These are phyloP conservation scores for Triangularia setosa DNA, from an alignment of 2,329 filamentous ascomycete species.

Conservation along the genomic window DNA sequence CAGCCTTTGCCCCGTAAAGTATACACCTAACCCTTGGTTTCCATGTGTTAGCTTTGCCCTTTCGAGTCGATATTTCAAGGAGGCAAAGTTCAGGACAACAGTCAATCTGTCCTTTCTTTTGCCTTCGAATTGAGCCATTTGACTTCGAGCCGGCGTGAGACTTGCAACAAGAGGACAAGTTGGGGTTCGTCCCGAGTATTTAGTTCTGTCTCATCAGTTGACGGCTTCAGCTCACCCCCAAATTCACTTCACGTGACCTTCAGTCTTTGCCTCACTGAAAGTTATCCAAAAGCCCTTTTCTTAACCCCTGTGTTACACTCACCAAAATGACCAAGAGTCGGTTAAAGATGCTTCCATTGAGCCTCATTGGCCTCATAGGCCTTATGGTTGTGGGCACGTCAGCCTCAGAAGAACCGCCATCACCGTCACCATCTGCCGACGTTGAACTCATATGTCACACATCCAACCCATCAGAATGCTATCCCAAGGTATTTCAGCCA, in stretches of 20 bases:
- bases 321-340: constrained; percentile 18
- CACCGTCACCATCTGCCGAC: constrained; percentile 36
- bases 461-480: constrained; percentile 57
- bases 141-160: background rate
- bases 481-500: constrained; percentile 59
- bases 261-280: background rate
- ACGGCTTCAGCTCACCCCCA: background rate
- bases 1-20: constrained; percentile 25
- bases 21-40: background rate
- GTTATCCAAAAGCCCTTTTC: background rate
- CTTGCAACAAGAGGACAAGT: background rate
- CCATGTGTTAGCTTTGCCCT: background rate
- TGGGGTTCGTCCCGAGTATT: background rate
- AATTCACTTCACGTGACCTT: background rate
- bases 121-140: constrained; percentile 26
- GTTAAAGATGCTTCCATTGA: constrained; percentile 18
- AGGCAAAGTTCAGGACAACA: constrained; percentile 16
- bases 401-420: constrained; percentile 32
- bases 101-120: constrained; percentile 31
- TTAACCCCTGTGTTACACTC: background rate
- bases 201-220: background rate
- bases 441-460: constrained; percentile 63
- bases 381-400: constrained; percentile 20
- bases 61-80: constrained; percentile 7
- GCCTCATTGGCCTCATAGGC: constrained; percentile 23